Evolutionary conservation across 371 early-diverging fungal genomes (phyloP).

Genomic region (Mortierella sp.): DNA sequence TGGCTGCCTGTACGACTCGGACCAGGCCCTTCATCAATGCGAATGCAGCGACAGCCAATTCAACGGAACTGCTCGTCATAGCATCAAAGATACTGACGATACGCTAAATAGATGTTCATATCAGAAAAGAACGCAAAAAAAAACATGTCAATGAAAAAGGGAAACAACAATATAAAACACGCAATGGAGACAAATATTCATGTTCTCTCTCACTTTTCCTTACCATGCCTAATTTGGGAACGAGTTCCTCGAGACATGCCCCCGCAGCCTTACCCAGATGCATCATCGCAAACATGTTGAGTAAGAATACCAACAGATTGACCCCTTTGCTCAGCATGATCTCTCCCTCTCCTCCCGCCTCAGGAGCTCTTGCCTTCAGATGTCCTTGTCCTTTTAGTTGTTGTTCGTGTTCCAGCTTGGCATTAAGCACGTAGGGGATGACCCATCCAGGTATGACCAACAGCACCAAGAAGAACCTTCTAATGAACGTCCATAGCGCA

Average conservation of each 20-base stretch:
- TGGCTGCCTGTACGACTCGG: constrained; percentile 86
- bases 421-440: constrained; percentile 21
- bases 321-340: constrained; percentile 16
- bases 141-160: background rate
- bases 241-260: constrained; percentile 41
- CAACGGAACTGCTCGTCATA: constrained; percentile 79
- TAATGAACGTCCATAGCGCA: constrained; percentile 23
- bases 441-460: constrained; percentile 36
- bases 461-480: constrained; percentile 31
- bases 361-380: constrained; percentile 1
- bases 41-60: constrained; percentile 83
- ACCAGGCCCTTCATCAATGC: constrained; percentile 83
- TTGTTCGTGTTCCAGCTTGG: constrained; percentile 1
- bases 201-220: background rate
- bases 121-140: no score
- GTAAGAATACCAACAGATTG: constrained; percentile 21
- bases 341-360: background rate
- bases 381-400: background rate
- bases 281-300: constrained; percentile 50
- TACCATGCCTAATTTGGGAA: constrained; percentile 44
- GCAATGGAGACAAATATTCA: background rate
- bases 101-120: no score
- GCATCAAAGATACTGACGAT: constrained; percentile 43
- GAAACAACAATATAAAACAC: background rate
- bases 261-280: constrained; percentile 51